Conservation (phyloP, 768 basidiomycete species). For the Macrolepiota albuminosa region DNA sequence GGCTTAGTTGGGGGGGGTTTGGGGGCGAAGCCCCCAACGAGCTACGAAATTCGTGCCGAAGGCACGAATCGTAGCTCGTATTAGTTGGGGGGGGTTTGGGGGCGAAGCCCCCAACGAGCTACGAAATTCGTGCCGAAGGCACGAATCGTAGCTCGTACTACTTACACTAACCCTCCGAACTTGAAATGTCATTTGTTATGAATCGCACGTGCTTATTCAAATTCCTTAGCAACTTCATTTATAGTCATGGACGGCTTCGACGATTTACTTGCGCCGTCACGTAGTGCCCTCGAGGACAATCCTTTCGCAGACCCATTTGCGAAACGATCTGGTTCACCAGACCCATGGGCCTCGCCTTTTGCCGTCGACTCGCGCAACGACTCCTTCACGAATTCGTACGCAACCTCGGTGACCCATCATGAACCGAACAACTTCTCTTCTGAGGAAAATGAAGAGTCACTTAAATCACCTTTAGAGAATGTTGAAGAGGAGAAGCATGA, state of each 20-base stretch:
- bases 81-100: too few species aligned
- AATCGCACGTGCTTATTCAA: not conserved
- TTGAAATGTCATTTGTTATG: not conserved
- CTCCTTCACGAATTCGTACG: slow-evolving; percentile 21
- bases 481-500: slow-evolving; percentile 27
- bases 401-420: slow-evolving; percentile 20
- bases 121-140: too few species aligned
- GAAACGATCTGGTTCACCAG: slow-evolving; percentile 64
- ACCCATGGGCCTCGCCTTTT: slow-evolving; percentile 71
- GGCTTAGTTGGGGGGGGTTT: too few species aligned
- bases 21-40: too few species aligned
- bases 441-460: slow-evolving; percentile 27
- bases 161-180: not conserved
- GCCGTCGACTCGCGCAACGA: slow-evolving; percentile 27
- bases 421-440: slow-evolving; percentile 20
- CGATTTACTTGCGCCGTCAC: slow-evolving; percentile 63
- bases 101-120: too few species aligned
- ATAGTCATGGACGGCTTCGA: slow-evolving; percentile 71
- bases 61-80: too few species aligned
- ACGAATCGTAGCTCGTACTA: too few species aligned
- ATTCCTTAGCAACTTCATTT: not conserved
- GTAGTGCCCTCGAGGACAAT: slow-evolving; percentile 62
- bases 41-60: too few species aligned
- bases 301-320: slow-evolving; percentile 73
- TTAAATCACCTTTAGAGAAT: slow-evolving; percentile 24